Conservation (phyloP, 805 yeast species). For the Peterozyma xylosa region DNA sequence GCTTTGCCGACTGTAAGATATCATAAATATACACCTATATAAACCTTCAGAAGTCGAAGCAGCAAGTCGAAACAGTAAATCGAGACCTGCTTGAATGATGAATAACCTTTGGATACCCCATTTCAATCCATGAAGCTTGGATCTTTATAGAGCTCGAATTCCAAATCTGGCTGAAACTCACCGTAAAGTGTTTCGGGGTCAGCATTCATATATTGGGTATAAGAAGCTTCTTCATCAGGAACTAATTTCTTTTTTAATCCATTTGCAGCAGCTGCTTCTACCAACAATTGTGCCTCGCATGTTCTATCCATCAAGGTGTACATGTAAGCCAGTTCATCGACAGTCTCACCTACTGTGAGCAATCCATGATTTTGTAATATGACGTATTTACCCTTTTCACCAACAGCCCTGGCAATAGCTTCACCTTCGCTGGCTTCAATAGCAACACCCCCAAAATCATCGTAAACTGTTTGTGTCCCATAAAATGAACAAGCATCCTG, state of each 20-base stretch:
- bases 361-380: conserved; percentile 71
- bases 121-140: background rate
- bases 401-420: conserved; percentile 53
- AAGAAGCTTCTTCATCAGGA: conserved; percentile 59
- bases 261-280: conserved; percentile 43
- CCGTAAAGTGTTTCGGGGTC: conserved; percentile 65
- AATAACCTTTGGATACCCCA: too few species aligned
- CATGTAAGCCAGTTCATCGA: conserved; percentile 68
- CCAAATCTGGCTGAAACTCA: conserved; percentile 68
- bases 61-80: too few species aligned
- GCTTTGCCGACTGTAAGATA: too few species aligned
- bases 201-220: conserved; percentile 49
- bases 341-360: conserved; percentile 60
- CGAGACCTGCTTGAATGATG: too few species aligned
- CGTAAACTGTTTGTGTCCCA: conserved; percentile 58
- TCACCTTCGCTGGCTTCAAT: conserved; percentile 56
- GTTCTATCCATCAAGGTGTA: conserved; percentile 56
- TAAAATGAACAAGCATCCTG: conserved; percentile 71
- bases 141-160: conserved; percentile 29
- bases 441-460: conserved; percentile 75
- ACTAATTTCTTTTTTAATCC: conserved; percentile 32
- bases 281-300: conserved; percentile 61
- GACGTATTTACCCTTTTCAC: conserved; percentile 43
- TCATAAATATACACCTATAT: too few species aligned
- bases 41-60: too few species aligned